Conservation (phyloP, 345 rosid species). For the Populus euphratica region DNA sequence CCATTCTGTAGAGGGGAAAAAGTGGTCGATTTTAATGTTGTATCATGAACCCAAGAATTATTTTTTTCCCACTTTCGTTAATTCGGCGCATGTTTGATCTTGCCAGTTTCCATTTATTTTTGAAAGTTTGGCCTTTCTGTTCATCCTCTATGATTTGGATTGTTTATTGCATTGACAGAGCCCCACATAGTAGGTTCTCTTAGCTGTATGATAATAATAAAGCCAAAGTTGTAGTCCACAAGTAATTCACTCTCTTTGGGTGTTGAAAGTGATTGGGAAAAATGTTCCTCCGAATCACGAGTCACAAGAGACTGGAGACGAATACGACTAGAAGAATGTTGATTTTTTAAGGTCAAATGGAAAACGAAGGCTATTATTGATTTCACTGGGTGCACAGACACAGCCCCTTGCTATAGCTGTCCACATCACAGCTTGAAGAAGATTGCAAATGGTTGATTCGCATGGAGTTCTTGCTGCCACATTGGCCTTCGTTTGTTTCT, state of each 20-base stretch:
- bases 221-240: neutral
- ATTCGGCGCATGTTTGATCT: neutral
- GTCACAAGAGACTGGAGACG: neutral
- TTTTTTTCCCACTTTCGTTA: neutral
- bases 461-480: too few relatives aligned
- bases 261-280: neutral
- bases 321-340: neutral
- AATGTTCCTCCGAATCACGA: neutral
- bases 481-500: too few relatives aligned
- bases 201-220: neutral
- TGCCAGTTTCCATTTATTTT: neutral
- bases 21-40: constrained; percentile 10
- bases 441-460: too few relatives aligned
- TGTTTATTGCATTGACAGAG: neutral
- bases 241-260: neutral
- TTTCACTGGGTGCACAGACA: too few relatives aligned
- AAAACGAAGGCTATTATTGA: too few relatives aligned
- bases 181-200: neutral
- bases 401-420: too few relatives aligned
- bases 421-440: too few relatives aligned
- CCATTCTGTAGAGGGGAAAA: constrained; percentile 1
- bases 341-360: too few relatives aligned
- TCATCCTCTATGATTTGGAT: constrained; percentile 2
- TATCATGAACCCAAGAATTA: constrained; percentile 17
- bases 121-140: neutral